Evolutionary conservation across 1,139 yeast genomes (phyloP).

Genomic region (Kodamaea sp.): DNA sequence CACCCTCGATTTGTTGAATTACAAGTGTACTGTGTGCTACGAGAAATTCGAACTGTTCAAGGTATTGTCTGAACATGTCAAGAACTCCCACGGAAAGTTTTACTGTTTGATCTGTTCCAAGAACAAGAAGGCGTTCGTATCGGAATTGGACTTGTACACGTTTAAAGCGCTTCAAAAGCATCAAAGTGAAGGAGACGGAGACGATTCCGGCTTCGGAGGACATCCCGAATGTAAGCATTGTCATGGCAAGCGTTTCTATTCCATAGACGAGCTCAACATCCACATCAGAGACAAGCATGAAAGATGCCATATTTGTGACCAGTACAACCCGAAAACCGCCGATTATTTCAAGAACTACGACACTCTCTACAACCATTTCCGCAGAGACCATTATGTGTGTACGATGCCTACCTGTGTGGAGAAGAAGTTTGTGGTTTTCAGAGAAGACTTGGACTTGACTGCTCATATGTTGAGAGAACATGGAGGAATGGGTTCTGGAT

Average conservation of each 20-base stretch:
- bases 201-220: conserved; percentile 73
- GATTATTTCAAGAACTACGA: conserved; percentile 81
- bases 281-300: conserved; percentile 89
- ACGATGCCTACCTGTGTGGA: conserved; percentile 82
- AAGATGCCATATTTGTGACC: conserved; percentile 87
- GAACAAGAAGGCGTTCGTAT: conserved; percentile 74
- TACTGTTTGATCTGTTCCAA: conserved; percentile 77
- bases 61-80: conserved; percentile 65
- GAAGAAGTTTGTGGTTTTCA: conserved; percentile 86
- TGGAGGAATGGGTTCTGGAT: conserved; percentile 52
- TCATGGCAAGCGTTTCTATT: conserved; percentile 71
- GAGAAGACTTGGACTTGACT: conserved; percentile 80
- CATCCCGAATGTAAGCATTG: conserved; percentile 92
- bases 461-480: conserved; percentile 90
- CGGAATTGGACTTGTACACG: conserved; percentile 66
- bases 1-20: conserved; percentile 54
- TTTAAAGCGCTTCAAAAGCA: conserved; percentile 68
- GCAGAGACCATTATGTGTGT: conserved; percentile 73
- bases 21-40: conserved; percentile 59
- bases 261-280: conserved; percentile 80
- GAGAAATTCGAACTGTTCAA: conserved; percentile 50
- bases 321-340: conserved; percentile 60
- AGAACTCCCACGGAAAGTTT: conserved; percentile 57
- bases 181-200: conserved; percentile 59
- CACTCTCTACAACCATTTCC: conserved; percentile 72